phyloP scores from a whole-genome alignment of 495 filamentous ascomycete genomes.

The Xylaria scruposa region DNA sequence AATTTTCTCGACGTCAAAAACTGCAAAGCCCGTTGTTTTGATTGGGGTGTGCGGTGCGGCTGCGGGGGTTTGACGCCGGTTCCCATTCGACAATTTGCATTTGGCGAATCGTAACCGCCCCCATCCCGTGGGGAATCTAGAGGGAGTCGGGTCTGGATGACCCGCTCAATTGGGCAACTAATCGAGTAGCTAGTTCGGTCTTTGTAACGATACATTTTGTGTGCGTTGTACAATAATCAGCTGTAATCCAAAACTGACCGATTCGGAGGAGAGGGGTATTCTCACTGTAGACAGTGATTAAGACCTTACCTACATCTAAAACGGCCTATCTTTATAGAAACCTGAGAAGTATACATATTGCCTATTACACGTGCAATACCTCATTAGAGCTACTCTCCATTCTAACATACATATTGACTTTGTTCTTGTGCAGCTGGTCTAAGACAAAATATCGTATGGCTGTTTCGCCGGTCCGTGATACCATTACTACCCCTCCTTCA shows the following conservation, averaged over 20 bases:
- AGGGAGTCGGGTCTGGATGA: neutral
- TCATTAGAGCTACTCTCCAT: neutral
- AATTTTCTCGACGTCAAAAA: neutral
- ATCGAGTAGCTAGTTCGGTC: neutral
- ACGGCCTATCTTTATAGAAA: neutral
- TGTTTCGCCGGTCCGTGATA: neutral
- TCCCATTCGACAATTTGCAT: slow-evolving; percentile 18
- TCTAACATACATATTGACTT: neutral
- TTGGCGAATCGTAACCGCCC: slow-evolving; percentile 12
- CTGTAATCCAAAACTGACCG: neutral
- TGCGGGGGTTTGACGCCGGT: slow-evolving; percentile 17
- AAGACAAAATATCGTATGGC: neutral
- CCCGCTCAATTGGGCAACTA: neutral
- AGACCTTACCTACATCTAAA: too few species aligned
- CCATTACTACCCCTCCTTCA: slow-evolving; percentile 3
- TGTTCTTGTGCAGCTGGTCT: neutral
- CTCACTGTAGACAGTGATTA: too few species aligned
- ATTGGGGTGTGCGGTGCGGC: neutral
- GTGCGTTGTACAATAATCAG: slow-evolving; percentile 8
- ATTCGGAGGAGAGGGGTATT: neutral
- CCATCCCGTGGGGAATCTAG: slow-evolving; percentile 3
- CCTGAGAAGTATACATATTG: neutral
- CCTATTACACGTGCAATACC: neutral
- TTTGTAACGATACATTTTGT: neutral
- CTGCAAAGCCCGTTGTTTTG: neutral